These are phyloP conservation scores for rapeseed (Brassica napus) DNA, from an alignment of 345 rosid species.

Conservation along the genomic window Da-Ae NC_063445.1:24539501-24540000, in stretches of 20 bases:
- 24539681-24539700: neutral
- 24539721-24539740: neutral
- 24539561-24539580: neutral
- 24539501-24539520: neutral
- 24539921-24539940: too few species aligned
- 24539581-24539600: constrained; percentile 15
- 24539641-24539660: neutral
- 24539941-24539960: too few species aligned
- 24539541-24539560: neutral
- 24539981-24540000: too few species aligned
- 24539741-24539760: neutral
- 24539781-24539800: neutral
- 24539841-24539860: neutral
- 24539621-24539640: constrained; percentile 20
- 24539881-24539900: neutral
- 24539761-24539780: neutral
- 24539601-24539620: neutral
- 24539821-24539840: neutral
- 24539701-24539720: neutral
- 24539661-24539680: neutral
- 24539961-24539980: too few species aligned
- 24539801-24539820: neutral
- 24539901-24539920: neutral
- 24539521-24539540: neutral
- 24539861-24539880: neutral